A percentile compares a stretch with the other conserved stretches of the same genome.
Evolutionary conservation across 805 yeast genomes (phyloP).

Genomic region (Saturnispora mendoncae): DNA sequence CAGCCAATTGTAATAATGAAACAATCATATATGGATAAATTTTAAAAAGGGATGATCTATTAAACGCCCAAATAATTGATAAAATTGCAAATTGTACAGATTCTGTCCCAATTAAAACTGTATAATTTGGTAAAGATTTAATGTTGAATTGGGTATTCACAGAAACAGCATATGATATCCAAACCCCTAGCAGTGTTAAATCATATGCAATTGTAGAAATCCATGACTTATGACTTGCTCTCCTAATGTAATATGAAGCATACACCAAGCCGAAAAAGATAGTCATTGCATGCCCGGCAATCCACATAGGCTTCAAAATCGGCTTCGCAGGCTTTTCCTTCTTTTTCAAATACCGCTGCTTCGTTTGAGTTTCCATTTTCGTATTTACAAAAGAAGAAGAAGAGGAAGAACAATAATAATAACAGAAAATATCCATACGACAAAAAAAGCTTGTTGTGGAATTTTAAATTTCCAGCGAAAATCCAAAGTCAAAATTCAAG

Average conservation of each 20-base stretch:
- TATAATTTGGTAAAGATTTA: conserved; percentile 47
- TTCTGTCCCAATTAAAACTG: conserved; percentile 59
- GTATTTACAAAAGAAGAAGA: too few species aligned
- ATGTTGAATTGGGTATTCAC: conserved; percentile 52
- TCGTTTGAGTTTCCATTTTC: background rate
- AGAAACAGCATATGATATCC: conserved; percentile 43
- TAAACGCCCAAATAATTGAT: conserved; percentile 50
- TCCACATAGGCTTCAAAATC: conserved; percentile 40
- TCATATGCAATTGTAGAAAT: conserved; percentile 47
- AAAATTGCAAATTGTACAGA: conserved; percentile 63
- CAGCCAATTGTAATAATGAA: conserved; percentile 48
- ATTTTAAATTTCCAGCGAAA: background rate
- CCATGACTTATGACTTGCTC: conserved; percentile 32
- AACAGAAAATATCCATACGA: too few species aligned
- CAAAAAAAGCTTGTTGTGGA: background rate
- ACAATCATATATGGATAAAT: conserved; percentile 50
- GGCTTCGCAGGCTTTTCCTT: conserved; percentile 8
- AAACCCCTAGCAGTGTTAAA: conserved; percentile 47
- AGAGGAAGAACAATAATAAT: too few species aligned
- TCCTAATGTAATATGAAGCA: conserved; percentile 28
- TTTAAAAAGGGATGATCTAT: conserved; percentile 58
- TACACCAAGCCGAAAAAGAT: conserved; percentile 35
- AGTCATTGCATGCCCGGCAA: conserved; percentile 44
- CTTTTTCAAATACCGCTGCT: conserved; percentile 8
- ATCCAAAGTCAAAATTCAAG: background rate